These are phyloP conservation scores for Leishmania turanica DNA, from an alignment of 208 protist species.

Conservation along the genomic window DNA sequence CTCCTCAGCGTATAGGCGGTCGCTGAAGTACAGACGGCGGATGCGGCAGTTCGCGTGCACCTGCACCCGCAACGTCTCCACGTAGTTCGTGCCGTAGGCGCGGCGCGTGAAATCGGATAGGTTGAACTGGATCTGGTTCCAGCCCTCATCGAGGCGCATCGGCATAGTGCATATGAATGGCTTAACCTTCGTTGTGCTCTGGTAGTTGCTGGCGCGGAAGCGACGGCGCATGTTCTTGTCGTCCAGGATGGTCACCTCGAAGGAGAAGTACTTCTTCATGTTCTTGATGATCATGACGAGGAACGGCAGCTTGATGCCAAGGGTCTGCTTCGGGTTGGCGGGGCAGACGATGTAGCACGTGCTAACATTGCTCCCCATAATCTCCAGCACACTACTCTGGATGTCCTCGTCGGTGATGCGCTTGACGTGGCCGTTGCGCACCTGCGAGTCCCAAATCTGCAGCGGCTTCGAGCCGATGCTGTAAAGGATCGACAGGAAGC, in stretches of 20 bases:
- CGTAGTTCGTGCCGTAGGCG: slow-evolving; percentile 99
- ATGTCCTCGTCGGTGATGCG: slow-evolving; percentile 99
- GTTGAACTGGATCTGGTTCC: slow-evolving; percentile 99
- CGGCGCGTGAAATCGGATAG: slow-evolving; percentile 98
- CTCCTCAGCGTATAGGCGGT: slow-evolving; percentile 99
- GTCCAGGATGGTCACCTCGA: slow-evolving; percentile 99
- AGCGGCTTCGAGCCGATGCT: slow-evolving; percentile 98
- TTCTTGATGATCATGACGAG: slow-evolving; percentile 99
- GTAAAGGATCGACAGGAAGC: slow-evolving; percentile 99
- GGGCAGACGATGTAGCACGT: slow-evolving; percentile 99
- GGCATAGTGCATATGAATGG: slow-evolving; percentile 99
- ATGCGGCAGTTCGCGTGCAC: slow-evolving; percentile 99
- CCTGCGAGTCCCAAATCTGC: slow-evolving; percentile 98
- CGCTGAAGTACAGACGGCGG: slow-evolving; percentile 99
- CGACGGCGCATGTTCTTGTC: slow-evolving; percentile 98
- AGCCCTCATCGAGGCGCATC: slow-evolving; percentile 99
- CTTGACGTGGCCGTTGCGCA: slow-evolving; percentile 99
- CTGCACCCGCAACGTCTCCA: slow-evolving; percentile 98
- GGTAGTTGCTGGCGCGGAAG: slow-evolving; percentile 99
- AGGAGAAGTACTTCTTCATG: slow-evolving; percentile 99
- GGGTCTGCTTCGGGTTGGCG: slow-evolving; percentile 95
- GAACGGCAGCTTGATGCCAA: slow-evolving; percentile 99
- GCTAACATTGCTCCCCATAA: slow-evolving; percentile 98
- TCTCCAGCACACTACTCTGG: slow-evolving; percentile 98
- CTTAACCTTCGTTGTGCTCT: slow-evolving; percentile 98